phyloP scores from a whole-genome alignment of 2,329 filamentous ascomycete genomes.

The Clonostachys sp. region DNA sequence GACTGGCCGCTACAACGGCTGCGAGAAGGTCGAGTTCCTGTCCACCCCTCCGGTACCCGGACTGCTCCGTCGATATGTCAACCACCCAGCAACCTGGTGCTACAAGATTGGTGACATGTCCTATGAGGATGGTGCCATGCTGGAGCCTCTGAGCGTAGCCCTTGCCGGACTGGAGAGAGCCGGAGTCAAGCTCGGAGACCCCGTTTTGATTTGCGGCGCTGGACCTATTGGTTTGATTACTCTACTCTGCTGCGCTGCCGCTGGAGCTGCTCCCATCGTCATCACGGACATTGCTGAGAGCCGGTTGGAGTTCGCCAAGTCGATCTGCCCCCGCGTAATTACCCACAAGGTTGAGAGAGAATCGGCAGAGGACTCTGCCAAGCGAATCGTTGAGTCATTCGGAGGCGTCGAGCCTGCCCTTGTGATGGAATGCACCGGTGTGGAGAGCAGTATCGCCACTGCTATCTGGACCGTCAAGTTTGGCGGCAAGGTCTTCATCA shows the following conservation, averaged over 20 bases:
- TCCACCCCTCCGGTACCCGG: constrained; percentile 88
- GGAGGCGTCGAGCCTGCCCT: constrained; percentile 78
- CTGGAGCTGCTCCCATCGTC: constrained; percentile 84
- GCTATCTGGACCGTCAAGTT: constrained; percentile 92
- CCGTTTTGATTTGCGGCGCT: constrained; percentile 84
- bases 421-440: constrained; percentile 89
- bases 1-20: constrained; percentile 93
- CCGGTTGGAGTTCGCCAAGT: constrained; percentile 78
- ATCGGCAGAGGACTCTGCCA: constrained; percentile 67
- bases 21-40: constrained; percentile 78
- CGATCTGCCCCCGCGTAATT: constrained; percentile 71
- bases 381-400: constrained; percentile 62
- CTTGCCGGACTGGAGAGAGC: constrained; percentile 84
- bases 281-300: constrained; percentile 94
- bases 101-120: constrained; percentile 93
- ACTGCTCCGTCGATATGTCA: constrained; percentile 86
- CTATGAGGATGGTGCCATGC: constrained; percentile 83
- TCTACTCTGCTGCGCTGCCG: constrained; percentile 76
- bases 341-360: constrained; percentile 73
- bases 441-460: constrained; percentile 80
- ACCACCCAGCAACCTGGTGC: constrained; percentile 91
- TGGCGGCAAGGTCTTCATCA: constrained; percentile 94
- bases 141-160: constrained; percentile 87
- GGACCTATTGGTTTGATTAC: constrained; percentile 92
- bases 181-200: constrained; percentile 76